These are phyloP conservation scores for Cryphonectria nitschkei DNA, from an alignment of 2,329 filamentous ascomycete species.

Conservation along the genomic window DNA sequence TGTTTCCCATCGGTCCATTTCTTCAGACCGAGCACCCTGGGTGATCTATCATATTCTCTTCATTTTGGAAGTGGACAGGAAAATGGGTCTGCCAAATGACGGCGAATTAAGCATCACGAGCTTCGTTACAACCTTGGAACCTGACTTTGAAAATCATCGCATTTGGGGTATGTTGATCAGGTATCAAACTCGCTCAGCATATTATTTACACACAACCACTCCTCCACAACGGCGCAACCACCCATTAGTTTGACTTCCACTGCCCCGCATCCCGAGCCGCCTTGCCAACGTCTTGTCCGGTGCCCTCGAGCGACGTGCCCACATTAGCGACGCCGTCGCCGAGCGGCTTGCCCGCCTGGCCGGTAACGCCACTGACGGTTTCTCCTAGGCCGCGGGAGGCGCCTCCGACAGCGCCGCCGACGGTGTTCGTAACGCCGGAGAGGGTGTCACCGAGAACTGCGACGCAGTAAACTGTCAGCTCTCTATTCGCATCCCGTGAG, in stretches of 20 bases:
- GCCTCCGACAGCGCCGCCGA: conserved; percentile 26
- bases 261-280: conserved; percentile 23
- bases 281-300: conserved; percentile 24
- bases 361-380: conserved; percentile 23
- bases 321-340: conserved; percentile 27
- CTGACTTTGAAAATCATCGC: not conserved
- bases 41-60: too few relatives aligned
- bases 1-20: too few relatives aligned
- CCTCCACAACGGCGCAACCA: not conserved
- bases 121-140: not conserved
- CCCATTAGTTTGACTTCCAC: conserved; percentile 28
- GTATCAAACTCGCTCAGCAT: not conserved
- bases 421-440: conserved; percentile 25
- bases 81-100: too few relatives aligned
- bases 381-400: conserved; percentile 25
- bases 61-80: too few relatives aligned
- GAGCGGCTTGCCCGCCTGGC: conserved; percentile 24
- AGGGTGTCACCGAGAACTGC: conserved; percentile 25
- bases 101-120: too few relatives aligned
- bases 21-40: too few relatives aligned
- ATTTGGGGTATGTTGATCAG: not conserved
- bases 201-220: not conserved
- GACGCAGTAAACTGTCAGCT: not conserved
- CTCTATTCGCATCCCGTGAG: not conserved
- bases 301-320: conserved; percentile 22